Conservation (phyloP, 2,329 filamentous ascomycete genomes). For the Biscogniauxia marginata region DNA sequence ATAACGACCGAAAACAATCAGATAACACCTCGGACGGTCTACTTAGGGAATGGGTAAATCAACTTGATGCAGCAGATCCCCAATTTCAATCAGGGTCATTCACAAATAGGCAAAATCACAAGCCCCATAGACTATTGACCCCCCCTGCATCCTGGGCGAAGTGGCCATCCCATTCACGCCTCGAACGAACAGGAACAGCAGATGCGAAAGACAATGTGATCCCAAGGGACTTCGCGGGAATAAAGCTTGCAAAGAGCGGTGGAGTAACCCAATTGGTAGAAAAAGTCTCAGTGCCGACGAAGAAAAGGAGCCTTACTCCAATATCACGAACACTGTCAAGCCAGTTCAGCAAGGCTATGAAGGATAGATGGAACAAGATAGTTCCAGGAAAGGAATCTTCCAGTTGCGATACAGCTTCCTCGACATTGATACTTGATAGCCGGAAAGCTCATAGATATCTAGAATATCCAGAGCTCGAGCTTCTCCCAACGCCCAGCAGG, state of each 20-base stretch:
- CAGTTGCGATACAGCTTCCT: constrained; percentile 4
- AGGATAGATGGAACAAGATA: constrained; percentile 25
- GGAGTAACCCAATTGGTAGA: constrained; percentile 3
- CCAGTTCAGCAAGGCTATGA: constrained; percentile 25
- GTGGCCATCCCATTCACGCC: constrained; percentile 33
- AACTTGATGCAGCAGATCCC: constrained; percentile 24
- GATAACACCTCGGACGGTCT: constrained; percentile 24
- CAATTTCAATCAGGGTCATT: constrained; percentile 9
- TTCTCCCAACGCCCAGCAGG: constrained; percentile 31
- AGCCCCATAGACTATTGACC: constrained; percentile 10
- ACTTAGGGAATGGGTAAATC: constrained; percentile 29
- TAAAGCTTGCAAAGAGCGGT: not conserved
- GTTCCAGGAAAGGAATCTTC: constrained; percentile 11
- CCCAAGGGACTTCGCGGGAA: constrained; percentile 29
- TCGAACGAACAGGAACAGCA: constrained; percentile 28
- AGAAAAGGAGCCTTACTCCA: constrained; percentile 10
- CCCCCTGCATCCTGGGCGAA: constrained; percentile 33
- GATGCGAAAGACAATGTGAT: constrained; percentile 25
- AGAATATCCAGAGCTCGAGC: constrained; percentile 38
- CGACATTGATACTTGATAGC: constrained; percentile 2
- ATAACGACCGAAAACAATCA: constrained; percentile 9
- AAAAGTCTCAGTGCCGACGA: constrained; percentile 1
- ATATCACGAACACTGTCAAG: constrained; percentile 22
- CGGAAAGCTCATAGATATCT: constrained; percentile 18
- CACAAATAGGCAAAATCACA: constrained; percentile 5